A percentile compares a stretch with the other conserved stretches of the same genome.
Evolutionary conservation across 345 rosid genomes (phyloP).

Genomic region (Dovyalis caffra): DNA sequence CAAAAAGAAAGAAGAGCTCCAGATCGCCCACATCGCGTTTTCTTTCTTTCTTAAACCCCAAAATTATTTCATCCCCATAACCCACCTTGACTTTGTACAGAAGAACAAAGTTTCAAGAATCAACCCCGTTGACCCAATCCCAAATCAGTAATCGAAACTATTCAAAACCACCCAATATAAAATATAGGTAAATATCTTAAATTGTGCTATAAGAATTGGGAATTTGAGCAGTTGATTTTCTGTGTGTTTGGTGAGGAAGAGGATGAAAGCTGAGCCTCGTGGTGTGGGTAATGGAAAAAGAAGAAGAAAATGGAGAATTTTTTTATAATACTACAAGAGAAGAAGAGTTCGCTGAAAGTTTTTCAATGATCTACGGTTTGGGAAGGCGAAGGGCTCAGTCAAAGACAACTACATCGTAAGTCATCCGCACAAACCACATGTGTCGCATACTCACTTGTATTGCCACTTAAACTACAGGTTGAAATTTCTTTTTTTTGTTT

Average conservation of each 20-base stretch:
- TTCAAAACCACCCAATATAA: too few relatives aligned
- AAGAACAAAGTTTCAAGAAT: not conserved
- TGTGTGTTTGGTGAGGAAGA: not conserved
- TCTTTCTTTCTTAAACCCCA: not conserved
- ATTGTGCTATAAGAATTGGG: too few relatives aligned
- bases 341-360: not conserved
- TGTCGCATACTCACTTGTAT: not conserved
- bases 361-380: not conserved
- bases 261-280: not conserved
- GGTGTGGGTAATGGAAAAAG: too few relatives aligned
- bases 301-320: not conserved
- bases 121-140: not conserved
- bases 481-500: not conserved
- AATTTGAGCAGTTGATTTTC: not conserved
- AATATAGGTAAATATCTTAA: too few relatives aligned
- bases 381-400: not conserved
- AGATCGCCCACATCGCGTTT: slow-evolving; percentile 27
- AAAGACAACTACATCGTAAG: not conserved
- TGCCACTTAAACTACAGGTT: not conserved
- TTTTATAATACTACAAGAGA: not conserved
- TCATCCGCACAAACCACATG: too few relatives aligned
- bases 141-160: not conserved
- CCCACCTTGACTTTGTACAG: not conserved
- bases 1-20: slow-evolving; percentile 38
- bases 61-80: not conserved